Conservation (phyloP, 2,329 filamentous ascomycete genomes). For the Gyromitra esculenta region DNA sequence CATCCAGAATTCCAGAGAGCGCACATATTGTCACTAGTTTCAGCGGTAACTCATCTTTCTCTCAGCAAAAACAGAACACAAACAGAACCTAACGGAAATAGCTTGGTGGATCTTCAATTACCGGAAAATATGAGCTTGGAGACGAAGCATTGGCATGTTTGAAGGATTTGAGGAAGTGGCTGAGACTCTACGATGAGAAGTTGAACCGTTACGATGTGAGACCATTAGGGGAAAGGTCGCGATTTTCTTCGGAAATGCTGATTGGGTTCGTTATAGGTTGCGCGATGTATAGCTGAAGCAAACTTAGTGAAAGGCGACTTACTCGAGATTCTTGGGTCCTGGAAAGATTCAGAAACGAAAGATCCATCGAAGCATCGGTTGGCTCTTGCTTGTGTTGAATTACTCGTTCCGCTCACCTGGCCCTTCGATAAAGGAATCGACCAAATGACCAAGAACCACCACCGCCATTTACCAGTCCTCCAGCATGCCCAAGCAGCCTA, state of each 20-base stretch:
- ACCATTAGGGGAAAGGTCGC: not conserved
- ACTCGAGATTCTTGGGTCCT: constrained; percentile 84
- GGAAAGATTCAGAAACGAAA: constrained; percentile 75
- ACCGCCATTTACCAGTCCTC: constrained; percentile 88
- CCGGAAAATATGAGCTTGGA: constrained; percentile 85
- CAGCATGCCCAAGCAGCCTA: constrained; percentile 88
- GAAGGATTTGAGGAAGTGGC: constrained; percentile 93
- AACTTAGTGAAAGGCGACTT: constrained; percentile 92
- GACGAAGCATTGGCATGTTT: constrained; percentile 92
- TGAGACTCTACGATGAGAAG: constrained; percentile 93
- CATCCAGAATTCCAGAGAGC: constrained; percentile 65
- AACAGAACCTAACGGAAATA: constrained; percentile 63
- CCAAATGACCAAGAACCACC: constrained; percentile 90
- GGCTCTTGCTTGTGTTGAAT: constrained; percentile 84
- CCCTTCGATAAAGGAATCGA: constrained; percentile 81
- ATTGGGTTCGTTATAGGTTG: constrained; percentile 60
- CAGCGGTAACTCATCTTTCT: constrained; percentile 65
- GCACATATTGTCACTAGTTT: constrained; percentile 91
- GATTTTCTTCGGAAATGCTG: not conserved
- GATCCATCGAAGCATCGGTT: constrained; percentile 64
- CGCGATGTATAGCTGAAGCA: constrained; percentile 87
- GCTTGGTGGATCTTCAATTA: constrained; percentile 81
- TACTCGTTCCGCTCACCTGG: constrained; percentile 94
- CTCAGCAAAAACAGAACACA: constrained; percentile 53
- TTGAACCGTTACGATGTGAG: constrained; percentile 88